A percentile compares a stretch with the other conserved stretches of the same genome.
phyloP scores from a whole-genome alignment of 106 monocot species.

The Allium sativum region DNA sequence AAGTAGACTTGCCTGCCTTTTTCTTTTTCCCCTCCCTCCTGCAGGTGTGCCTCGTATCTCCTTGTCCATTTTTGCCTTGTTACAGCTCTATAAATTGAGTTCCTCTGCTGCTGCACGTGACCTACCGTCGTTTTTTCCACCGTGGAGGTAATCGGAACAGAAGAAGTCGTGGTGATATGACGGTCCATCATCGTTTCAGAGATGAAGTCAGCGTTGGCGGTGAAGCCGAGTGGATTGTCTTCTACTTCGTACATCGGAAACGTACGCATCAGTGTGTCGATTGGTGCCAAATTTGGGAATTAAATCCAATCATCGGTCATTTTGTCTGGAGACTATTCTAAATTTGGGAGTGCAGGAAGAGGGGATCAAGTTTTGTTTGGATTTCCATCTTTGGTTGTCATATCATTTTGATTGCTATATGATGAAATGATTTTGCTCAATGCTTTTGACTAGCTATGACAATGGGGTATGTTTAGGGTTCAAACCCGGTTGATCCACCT shows the following conservation, averaged over 20 bases:
- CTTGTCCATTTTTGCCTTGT: conserved; percentile 78
- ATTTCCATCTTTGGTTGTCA: too few species aligned
- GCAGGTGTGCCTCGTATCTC: conserved; percentile 83
- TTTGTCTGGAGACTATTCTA: too few species aligned
- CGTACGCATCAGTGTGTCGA: conserved; percentile 3
- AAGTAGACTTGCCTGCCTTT: conserved; percentile 60
- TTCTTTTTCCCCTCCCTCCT: conserved; percentile 62
- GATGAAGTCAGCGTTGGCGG: neutral
- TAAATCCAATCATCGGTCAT: conserved; percentile 1
- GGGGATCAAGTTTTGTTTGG: neutral
- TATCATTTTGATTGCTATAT: too few species aligned
- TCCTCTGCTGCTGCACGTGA: neutral
- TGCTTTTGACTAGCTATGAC: too few species aligned
- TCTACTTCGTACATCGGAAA: neutral
- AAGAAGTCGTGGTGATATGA: neutral
- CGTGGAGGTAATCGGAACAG: too few species aligned
- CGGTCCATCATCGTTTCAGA: neutral
- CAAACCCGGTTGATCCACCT: too few species aligned
- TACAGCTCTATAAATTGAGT: conserved; percentile 1
- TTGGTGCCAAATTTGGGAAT: neutral
- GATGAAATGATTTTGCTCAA: too few species aligned
- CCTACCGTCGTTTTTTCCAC: neutral
- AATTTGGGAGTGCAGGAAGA: neutral
- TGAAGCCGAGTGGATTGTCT: neutral
- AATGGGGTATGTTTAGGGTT: too few species aligned